Conservation (phyloP, 345 rosid genomes). For the Populus davidiana region DNA sequence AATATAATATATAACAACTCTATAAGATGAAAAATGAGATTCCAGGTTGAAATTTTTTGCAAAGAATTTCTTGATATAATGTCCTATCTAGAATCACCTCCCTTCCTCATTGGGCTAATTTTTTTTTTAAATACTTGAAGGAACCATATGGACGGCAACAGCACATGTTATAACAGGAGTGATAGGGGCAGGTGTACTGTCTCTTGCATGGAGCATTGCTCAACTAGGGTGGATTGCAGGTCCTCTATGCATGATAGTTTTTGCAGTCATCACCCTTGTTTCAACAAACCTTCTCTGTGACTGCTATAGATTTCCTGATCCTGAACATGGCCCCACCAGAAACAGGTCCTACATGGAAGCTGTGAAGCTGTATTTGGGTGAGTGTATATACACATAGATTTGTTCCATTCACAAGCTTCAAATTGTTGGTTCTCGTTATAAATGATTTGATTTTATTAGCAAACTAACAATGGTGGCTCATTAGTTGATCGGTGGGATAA, state of each 20-base stretch:
- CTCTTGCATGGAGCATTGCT: constrained; percentile 69
- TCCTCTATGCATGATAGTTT: constrained; percentile 41
- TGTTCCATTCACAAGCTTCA: background rate
- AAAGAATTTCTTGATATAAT: too few species aligned
- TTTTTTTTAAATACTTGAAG: constrained; percentile 22
- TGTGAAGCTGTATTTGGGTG: constrained; percentile 52
- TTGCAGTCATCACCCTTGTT: constrained; percentile 49
- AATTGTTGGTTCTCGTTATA: background rate
- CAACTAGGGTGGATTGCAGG: constrained; percentile 78
- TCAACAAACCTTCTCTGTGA: constrained; percentile 49
- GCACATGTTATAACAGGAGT: constrained; percentile 75
- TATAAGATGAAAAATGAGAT: too few species aligned
- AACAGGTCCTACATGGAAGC: constrained; percentile 47
- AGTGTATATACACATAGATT: background rate
- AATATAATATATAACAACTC: too few species aligned
- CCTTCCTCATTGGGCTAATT: background rate
- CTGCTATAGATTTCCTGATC: constrained; percentile 55
- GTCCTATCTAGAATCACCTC: background rate
- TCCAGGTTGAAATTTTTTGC: too few species aligned
- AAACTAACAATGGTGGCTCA: too few species aligned
- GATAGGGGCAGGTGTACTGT: constrained; percentile 77
- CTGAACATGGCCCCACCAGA: constrained; percentile 45
- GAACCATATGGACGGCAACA: constrained; percentile 56
- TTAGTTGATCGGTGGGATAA: too few species aligned
- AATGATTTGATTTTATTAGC: too few species aligned